Evolutionary conservation across 2,329 filamentous ascomycete species (phyloP).

Genomic region (Hypoxylon sp.): DNA sequence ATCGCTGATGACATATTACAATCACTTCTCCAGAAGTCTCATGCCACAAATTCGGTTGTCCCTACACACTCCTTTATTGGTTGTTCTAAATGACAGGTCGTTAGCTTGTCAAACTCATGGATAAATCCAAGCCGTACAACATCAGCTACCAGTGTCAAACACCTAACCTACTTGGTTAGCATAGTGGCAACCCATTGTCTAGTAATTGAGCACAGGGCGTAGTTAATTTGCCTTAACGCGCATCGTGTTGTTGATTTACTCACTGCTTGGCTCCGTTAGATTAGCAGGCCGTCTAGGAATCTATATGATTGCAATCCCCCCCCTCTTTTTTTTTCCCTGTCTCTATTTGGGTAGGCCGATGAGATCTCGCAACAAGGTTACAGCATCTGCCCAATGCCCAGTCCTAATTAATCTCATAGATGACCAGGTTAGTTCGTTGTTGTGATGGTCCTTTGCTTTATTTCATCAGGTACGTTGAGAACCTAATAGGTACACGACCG

Average conservation of each 20-base stretch:
- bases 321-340: background rate
- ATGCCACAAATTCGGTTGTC: background rate
- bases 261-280: background rate
- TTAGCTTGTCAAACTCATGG: background rate
- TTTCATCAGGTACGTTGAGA: slow-evolving; percentile 38
- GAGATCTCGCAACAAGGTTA: background rate
- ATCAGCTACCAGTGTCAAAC: background rate
- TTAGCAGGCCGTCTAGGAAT: background rate
- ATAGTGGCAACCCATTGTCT: background rate
- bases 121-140: background rate
- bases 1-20: background rate
- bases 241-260: background rate
- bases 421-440: background rate
- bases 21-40: background rate
- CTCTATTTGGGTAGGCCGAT: background rate
- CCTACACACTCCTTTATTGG: background rate
- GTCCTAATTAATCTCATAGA: background rate
- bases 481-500: slow-evolving; percentile 48
- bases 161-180: background rate
- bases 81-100: background rate
- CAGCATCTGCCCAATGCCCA: too few species aligned
- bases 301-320: background rate
- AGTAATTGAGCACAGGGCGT: background rate
- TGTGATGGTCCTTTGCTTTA: slow-evolving; percentile 35
- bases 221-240: background rate